A percentile compares a stretch with the other conserved stretches of the same genome.
Conservation (phyloP, 2,329 filamentous ascomycete species). For the Diaporthe eres region DNA sequence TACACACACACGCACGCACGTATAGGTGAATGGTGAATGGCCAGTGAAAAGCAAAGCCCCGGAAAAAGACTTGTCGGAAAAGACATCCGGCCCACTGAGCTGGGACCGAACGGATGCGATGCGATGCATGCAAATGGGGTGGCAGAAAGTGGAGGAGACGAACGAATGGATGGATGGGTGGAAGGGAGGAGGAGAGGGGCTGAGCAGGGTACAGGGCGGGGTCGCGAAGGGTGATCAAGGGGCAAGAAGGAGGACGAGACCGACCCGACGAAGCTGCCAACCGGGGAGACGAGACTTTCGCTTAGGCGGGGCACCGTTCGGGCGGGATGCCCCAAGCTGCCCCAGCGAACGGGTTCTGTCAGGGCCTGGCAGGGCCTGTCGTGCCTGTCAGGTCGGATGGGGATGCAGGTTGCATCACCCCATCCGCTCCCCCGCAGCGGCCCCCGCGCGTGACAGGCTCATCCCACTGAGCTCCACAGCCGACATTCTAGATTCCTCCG, state of each 20-base stretch:
- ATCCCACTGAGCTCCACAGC: conserved; percentile 40
- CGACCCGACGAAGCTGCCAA: not conserved
- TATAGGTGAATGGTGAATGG: conserved; percentile 7
- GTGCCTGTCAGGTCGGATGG: conserved; percentile 3
- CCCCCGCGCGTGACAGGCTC: conserved; percentile 38
- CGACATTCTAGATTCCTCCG: conserved; percentile 32
- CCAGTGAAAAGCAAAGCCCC: not conserved
- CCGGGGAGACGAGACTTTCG: not conserved
- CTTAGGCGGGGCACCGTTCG: conserved; percentile 15
- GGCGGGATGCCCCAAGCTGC: conserved; percentile 3
- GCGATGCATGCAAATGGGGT: conserved; percentile 2
- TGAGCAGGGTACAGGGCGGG: conserved; percentile 7
- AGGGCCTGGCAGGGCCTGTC: not conserved
- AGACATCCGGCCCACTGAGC: conserved; percentile 14
- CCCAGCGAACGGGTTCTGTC: not conserved
- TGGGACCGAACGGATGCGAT: conserved; percentile 26
- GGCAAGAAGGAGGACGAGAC: not conserved
- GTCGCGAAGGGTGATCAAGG: not conserved
- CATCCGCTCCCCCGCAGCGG: conserved; percentile 36
- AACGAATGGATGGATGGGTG: not conserved
- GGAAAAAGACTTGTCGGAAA: conserved; percentile 27
- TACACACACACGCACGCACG: not conserved
- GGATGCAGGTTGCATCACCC: conserved; percentile 36
- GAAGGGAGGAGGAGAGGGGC: not conserved
- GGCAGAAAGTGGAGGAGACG: not conserved